Percentiles rank a stretch among this genome's conserved stretches.
phyloP scores from a whole-genome alignment of 768 basidiomycete species.

The Pleurotus eryngii region DNA sequence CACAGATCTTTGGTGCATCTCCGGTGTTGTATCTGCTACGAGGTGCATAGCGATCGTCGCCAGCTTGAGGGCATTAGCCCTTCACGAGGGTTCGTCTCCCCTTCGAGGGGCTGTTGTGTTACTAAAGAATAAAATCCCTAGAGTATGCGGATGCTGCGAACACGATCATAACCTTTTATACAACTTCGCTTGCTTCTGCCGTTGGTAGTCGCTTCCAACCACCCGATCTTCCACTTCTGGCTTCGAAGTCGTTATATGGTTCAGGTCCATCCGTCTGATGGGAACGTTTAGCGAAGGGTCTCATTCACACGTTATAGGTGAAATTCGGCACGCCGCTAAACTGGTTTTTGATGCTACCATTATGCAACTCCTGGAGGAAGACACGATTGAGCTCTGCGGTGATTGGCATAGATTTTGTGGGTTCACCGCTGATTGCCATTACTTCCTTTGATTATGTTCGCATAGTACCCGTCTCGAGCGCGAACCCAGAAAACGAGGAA shows the following conservation, averaged over 20 bases:
- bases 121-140: conserved; percentile 22
- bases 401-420: conserved; percentile 64
- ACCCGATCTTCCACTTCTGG: conserved; percentile 73
- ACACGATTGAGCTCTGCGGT: conserved; percentile 55
- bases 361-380: conserved; percentile 62
- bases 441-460: not conserved
- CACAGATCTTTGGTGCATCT: conserved; percentile 67
- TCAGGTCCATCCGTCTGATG: conserved; percentile 46
- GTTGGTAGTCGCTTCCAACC: conserved; percentile 60
- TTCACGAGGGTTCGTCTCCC: conserved; percentile 56
- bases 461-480: conserved; percentile 32
- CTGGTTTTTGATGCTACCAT: conserved; percentile 77
- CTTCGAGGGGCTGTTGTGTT: not conserved
- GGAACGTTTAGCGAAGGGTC: not conserved
- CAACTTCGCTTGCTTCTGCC: conserved; percentile 59
- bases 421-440: conserved; percentile 14
- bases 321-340: conserved; percentile 74
- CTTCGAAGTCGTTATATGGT: conserved; percentile 71
- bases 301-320: conserved; percentile 38
- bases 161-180: conserved; percentile 78
- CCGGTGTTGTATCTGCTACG: conserved; percentile 64
- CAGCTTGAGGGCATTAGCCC: conserved; percentile 67
- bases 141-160: conserved; percentile 68
- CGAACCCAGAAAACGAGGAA: conserved; percentile 66
- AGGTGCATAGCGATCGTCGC: conserved; percentile 65